Base-by-base conservation (phyloP, 1,284 basidiomycete genomes). In the Boletus mariae region DNA sequence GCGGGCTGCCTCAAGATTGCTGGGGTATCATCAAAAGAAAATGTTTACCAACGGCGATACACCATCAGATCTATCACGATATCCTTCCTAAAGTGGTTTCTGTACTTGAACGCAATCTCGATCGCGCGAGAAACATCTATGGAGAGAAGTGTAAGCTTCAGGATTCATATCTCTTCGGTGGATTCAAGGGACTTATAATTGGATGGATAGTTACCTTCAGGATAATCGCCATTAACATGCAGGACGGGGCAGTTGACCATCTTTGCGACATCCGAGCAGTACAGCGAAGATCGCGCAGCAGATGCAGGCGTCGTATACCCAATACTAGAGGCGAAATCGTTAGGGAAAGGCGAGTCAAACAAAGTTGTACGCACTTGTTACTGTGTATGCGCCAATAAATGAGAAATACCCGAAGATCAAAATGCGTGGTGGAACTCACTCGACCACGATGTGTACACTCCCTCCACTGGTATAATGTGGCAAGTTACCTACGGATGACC, bases 141-240 rank as follows among this genome's bases (percentile, higher is more conserved):
- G 15, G 45, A 53, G 5, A 25, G 35, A 38, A 23, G 5, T 17
- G 17, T 62, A 7, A 52, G 26, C 42, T 7, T 15, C 11, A 1
- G 23, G 15, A 37, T 34, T 6, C 15, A 25, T 26, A 38, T 34
- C 8, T 26, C 29, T 32, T 17, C 5, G 1, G 31, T 6, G 6
- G 7, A 29, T 6, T 4, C 35, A 37, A 37, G n/a, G 35, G 8
- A 17, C 7, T 17, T 37, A n/a, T 17, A 15, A 17, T 17, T n/a
- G 35, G 28, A 54, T 52, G 0, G 28, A 62, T 17, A 61, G 63
- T 52, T 62, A 89, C 84, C 92, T 80, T 97, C 94, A 0, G 90
- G 90, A 66, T 89, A 74, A 66, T 96, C 92, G 6, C 93, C 93
- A 61, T 95, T 95, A 57, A 94, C 92, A 59, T 95, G 92, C n/a